phyloP scores from a whole-genome alignment of 768 basidiomycete species.

The Pleurotus eryngii region DNA sequence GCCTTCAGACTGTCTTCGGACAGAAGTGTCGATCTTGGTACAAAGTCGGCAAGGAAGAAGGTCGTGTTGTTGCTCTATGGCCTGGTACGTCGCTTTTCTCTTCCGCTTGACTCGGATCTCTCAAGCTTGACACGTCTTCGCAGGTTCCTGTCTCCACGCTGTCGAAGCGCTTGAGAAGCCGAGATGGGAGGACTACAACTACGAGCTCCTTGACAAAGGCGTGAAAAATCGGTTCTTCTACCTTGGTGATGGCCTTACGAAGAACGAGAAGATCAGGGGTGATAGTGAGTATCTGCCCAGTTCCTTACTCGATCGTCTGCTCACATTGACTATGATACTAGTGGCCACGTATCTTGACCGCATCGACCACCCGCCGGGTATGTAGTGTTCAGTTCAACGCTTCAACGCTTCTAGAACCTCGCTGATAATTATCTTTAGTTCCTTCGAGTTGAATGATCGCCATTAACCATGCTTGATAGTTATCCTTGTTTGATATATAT shows the following conservation, averaged over 20 bases:
- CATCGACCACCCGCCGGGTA: neutral
- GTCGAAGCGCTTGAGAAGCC: slow-evolving; percentile 46
- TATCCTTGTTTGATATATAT: too few species aligned
- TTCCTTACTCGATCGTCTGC: neutral
- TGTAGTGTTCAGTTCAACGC: neutral
- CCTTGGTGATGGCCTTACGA: slow-evolving; percentile 59
- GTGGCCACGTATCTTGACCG: slow-evolving; percentile 1
- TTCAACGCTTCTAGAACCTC: neutral
- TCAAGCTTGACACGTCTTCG: neutral
- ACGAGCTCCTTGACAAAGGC: slow-evolving; percentile 38
- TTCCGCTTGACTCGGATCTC: neutral
- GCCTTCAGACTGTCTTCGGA: slow-evolving; percentile 50
- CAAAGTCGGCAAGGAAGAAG: slow-evolving; percentile 56
- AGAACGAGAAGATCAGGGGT: slow-evolving; percentile 42
- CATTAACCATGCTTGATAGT: too few species aligned
- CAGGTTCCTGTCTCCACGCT: slow-evolving; percentile 54
- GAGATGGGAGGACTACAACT: slow-evolving; percentile 64
- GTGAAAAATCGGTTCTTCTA: slow-evolving; percentile 50
- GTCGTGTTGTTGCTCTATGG: slow-evolving; percentile 56
- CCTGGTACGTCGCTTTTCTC: slow-evolving; percentile 37
- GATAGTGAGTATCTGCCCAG: slow-evolving; percentile 25
- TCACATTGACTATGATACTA: neutral
- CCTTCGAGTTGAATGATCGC: too few species aligned
- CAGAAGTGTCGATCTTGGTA: slow-evolving; percentile 64
- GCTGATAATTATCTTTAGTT: too few species aligned